Percentiles rank a stretch among this genome's conserved stretches.
These are phyloP conservation scores for Cylindrodendrum hubeiense DNA, from an alignment of 2,329 filamentous ascomycete species.

Conservation along the genomic window DNA sequence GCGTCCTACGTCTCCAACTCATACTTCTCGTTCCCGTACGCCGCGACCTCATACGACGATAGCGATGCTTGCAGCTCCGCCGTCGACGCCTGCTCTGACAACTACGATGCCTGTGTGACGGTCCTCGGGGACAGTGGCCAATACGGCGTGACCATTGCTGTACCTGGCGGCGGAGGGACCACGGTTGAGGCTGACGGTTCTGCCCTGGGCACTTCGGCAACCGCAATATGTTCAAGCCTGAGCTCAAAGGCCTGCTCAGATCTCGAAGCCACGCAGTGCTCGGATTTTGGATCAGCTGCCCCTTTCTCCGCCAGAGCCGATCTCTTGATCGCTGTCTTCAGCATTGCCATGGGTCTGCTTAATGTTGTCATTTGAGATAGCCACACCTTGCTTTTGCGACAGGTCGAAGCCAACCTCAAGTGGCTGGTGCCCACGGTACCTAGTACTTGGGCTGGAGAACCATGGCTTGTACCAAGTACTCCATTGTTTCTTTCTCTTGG, in stretches of 20 bases:
- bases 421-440: neutral
- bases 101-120: conserved; percentile 66
- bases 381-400: neutral
- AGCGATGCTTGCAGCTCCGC: conserved; percentile 65
- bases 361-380: conserved; percentile 25
- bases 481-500: neutral
- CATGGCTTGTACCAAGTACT: neutral
- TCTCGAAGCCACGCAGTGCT: conserved; percentile 57
- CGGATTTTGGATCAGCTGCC: conserved; percentile 36
- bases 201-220: conserved; percentile 60
- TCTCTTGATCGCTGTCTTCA: conserved; percentile 28
- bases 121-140: conserved; percentile 57
- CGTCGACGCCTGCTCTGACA: conserved; percentile 63
- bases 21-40: conserved; percentile 72
- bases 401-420: neutral
- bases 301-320: conserved; percentile 18
- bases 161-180: conserved; percentile 65
- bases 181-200: conserved; percentile 60
- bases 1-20: conserved; percentile 67
- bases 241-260: conserved; percentile 64
- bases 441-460: neutral
- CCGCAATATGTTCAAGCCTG: conserved; percentile 67
- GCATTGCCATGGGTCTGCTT: conserved; percentile 29
- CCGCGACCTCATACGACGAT: conserved; percentile 65
- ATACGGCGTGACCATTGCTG: conserved; percentile 68